A percentile compares a stretch with the other conserved stretches of the same genome.
These are phyloP conservation scores for Tetrahymena borealis DNA, from an alignment of 73 alveolate genomes.

Conservation along the genomic window DNA sequence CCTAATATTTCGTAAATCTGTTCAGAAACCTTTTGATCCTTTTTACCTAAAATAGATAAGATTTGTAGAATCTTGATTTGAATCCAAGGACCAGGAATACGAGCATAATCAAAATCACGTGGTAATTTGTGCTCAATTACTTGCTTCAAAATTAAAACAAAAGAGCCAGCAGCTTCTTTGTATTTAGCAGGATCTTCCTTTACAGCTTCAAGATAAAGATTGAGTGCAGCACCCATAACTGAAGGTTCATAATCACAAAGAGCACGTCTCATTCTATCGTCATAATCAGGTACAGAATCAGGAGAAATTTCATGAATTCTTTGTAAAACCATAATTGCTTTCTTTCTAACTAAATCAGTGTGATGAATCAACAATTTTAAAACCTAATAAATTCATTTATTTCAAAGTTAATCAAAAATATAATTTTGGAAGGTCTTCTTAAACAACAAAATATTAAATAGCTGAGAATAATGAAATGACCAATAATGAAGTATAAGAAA, in stretches of 20 bases:
- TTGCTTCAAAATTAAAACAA: slow-evolving; percentile 78
- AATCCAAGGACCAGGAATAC: slow-evolving; percentile 99
- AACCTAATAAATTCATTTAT: slow-evolving; percentile 83
- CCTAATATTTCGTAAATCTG: slow-evolving; percentile 92
- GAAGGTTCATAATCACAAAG: slow-evolving; percentile 96
- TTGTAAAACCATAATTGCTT: slow-evolving; percentile 87
- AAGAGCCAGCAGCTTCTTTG: slow-evolving; percentile 79
- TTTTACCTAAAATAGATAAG: slow-evolving; percentile 80
- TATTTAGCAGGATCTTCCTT: slow-evolving; percentile 64
- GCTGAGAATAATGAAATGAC: too few relatives aligned
- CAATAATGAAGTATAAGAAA: too few relatives aligned
- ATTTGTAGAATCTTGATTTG: slow-evolving; percentile 84
- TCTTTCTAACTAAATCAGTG: slow-evolving; percentile 92
- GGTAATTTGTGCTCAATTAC: slow-evolving; percentile 87
- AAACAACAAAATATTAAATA: too few relatives aligned
- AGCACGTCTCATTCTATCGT: slow-evolving; percentile 84
- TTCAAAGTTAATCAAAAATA: too few relatives aligned
- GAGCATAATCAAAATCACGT: slow-evolving; percentile 92
- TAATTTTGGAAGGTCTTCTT: too few relatives aligned
- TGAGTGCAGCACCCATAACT: slow-evolving; percentile 94
- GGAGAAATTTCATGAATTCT: slow-evolving; percentile 72
- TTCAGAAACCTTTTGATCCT: slow-evolving; percentile 86
- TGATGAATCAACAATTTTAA: slow-evolving; percentile 75
- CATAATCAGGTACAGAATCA: slow-evolving; percentile 52
- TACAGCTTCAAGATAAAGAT: slow-evolving; percentile 67